Evolutionary conservation across 768 basidiomycete species (phyloP), one percentile per base, ranked within the genome.

Genomic region (Tricholoma matsutake): DNA sequence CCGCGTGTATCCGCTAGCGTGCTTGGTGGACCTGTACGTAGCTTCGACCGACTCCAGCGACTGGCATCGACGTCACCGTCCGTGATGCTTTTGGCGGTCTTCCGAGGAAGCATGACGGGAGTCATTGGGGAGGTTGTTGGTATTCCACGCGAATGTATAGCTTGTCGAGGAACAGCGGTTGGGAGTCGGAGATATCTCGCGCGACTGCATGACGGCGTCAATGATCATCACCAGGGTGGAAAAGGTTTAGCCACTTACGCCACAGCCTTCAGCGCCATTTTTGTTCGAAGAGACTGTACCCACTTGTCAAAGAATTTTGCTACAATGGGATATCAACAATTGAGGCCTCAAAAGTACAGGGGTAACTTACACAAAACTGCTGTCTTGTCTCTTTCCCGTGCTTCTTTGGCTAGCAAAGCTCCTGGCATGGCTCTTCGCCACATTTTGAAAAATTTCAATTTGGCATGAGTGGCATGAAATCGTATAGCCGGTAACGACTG

Each of bases 121-220:
- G 35, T 43, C 6, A 34, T 37, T 34, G 39, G 16, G 11, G 55
- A 37, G 28, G 59, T 32, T 41, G 45, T 34, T 28, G 59, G 34
- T 22, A 58, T 47, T 54, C 59, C 52, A 6, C 58, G 61, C 10
- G 56, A 32, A 18, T 45, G 41, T 28, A 47, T 39, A 31, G 54
- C 54, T 39, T 65, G 67, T 14, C 83, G 78, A 11, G 81, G 79
- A 43, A 80, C 73, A 45, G 82, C 73, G 20, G 85, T 78, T 1
- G 91, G 89, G 37, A 94, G 78, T 61, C 88, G 87, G 62, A 94
- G 82, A 74, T 91, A 89, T 67, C 91, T 83, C 41, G 92, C 92
- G 25, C 92, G 91, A 61, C 92, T 94, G 58, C 18, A 60, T 32
- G 34, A 3, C 60, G 59, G 58, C n/a, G 58, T 64, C 16, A 62